Conservation (phyloP, 805 yeast genomes). For the Schizosaccharomyces osmophilus region DNA sequence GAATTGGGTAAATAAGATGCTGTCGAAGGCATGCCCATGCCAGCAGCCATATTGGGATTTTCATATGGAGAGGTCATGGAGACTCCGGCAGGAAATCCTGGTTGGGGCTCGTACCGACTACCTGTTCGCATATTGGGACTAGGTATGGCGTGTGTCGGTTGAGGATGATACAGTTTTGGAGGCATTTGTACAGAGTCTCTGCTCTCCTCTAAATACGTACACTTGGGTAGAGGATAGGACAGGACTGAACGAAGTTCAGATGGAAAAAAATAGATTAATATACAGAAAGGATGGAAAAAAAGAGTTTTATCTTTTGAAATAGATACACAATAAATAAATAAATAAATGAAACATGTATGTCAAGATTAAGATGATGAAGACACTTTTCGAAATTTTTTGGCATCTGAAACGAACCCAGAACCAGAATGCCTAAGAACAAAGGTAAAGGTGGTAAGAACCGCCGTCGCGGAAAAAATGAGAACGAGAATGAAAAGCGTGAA, state of each 20-base stretch:
- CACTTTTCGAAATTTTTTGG: neutral
- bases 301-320: neutral
- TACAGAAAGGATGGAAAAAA: too few relatives aligned
- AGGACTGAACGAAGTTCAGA: neutral
- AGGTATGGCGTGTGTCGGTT: neutral
- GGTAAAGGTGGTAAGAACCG: constrained; percentile 55
- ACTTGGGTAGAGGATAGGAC: neutral
- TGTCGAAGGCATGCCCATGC: too few relatives aligned
- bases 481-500: constrained; percentile 80
- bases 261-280: neutral
- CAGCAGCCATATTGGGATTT: constrained; percentile 31
- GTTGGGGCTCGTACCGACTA: neutral
- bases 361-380: neutral
- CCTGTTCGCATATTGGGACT: neutral
- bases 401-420: neutral
- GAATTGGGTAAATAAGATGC: neutral
- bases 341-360: neutral
- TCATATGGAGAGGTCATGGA: constrained; percentile 6
- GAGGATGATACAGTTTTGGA: neutral
- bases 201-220: neutral
- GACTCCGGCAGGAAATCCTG: neutral
- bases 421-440: constrained; percentile 50
- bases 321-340: neutral
- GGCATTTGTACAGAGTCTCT: neutral
- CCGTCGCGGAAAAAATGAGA: constrained; percentile 94